Base-by-base conservation (phyloP, 2,329 filamentous ascomycete genomes). In the Colletotrichum euphorbiae region DNA sequence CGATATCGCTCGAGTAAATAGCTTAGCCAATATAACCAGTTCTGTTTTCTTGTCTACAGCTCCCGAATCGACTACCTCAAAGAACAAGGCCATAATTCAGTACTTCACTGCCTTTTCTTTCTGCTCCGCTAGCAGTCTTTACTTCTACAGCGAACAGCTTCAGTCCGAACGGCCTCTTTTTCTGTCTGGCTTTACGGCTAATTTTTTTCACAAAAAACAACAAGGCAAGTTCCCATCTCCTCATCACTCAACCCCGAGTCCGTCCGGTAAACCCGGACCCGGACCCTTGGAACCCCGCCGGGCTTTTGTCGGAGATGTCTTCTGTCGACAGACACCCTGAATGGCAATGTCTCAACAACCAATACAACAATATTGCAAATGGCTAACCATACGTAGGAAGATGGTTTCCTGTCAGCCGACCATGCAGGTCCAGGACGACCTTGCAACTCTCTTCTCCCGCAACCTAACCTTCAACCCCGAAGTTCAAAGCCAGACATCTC, bases 361-460 rank as follows among this genome's bases (percentile, higher is more conserved):
- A 28, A 28, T 7, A 4, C 28, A 8, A 31, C 48, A 40, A 11
- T 3, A 13, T 36, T 24, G 2, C 15, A 40, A 7, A 31, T 2
- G 13, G 11, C 69, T 69, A 52, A 71, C 67, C 42, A n/a, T 17
- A 21, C n/a, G 7, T 17, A 46, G 75, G 74, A 73, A 65, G 55
- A 82, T 82, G 80, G 79, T 77, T 68, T 80, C 80, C 73, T 71
- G 80, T 71, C 72, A 75, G 61, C 58, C 72, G 59, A 83, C 80
- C 70, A 86, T 87, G 82, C 89, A 91, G 79, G 86, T 89, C 74
- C 90, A 94, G 76, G 92, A 97, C 71, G 94, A 97, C 73, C 90
- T 97, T 40, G 87, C 91, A n/a, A 83, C 87, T 67, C 89, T 97
- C 74, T 94, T 97, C 79, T 86, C 91, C 58, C 89, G 89, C 72